phyloP scores from a whole-genome alignment of 176 grass and related monocot species.

The barley (Hordeum vulgare) region MorexV3_pseudomolecules_assembly NC_058518.1:189778105-189778604 shows the following conservation, averaged over 20 bases:
- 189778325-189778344: slow-evolving; percentile 68
- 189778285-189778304: slow-evolving; percentile 62
- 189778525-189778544: slow-evolving; percentile 16
- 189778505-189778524: background rate
- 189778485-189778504: background rate
- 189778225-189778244: slow-evolving; percentile 63
- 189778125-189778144: too few relatives aligned
- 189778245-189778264: slow-evolving; percentile 74
- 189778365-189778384: background rate
- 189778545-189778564: slow-evolving; percentile 47
- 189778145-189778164: too few relatives aligned
- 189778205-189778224: slow-evolving; percentile 22
- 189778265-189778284: slow-evolving; percentile 73
- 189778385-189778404: background rate
- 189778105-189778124: too few relatives aligned
- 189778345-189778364: background rate
- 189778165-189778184: too few relatives aligned
- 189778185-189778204: background rate
- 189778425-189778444: background rate
- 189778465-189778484: background rate
- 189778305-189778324: slow-evolving; percentile 64
- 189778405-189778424: background rate
- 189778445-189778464: background rate
- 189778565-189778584: slow-evolving; percentile 77
- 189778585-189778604: slow-evolving; percentile 81